Conservation (phyloP, 139 green algal species). For the Ettlia oleoabundans region DNA sequence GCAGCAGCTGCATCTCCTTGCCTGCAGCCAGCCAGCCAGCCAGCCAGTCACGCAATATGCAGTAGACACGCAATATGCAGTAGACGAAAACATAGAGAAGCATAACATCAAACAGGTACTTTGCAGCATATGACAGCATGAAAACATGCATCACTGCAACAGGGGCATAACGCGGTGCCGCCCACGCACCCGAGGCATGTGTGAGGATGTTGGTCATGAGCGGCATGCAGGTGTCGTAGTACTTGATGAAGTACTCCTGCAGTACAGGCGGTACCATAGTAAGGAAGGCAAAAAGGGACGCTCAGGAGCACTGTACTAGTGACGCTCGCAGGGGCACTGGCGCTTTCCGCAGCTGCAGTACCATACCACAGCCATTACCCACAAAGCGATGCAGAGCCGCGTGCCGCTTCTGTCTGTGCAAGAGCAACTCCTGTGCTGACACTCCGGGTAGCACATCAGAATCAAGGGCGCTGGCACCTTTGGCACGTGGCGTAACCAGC, state of each 20-base stretch:
- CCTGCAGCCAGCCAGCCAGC: not conserved
- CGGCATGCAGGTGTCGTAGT: conserved; percentile 79
- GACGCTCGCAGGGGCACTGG: not conserved
- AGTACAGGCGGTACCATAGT: not conserved
- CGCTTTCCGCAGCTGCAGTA: not conserved
- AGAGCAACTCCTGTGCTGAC: too few species aligned
- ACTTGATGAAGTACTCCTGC: conserved; percentile 86
- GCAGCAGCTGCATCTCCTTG: conserved; percentile 60
- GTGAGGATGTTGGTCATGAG: conserved; percentile 89
- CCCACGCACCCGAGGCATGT: conserved; percentile 40
- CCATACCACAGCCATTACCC: not conserved
- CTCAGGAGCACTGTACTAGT: not conserved
- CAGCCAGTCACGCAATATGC: not conserved
- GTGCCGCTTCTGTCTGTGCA: too few species aligned
- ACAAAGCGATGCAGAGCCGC: too few species aligned
- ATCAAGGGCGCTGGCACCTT: too few species aligned
- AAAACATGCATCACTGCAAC: too few species aligned
- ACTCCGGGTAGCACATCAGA: too few species aligned
- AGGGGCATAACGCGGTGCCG: not conserved
- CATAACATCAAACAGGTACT: not conserved
- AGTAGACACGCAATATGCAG: not conserved
- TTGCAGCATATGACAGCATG: not conserved
- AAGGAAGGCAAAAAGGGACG: not conserved
- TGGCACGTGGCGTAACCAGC: too few species aligned
- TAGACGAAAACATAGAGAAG: not conserved